Conservation (phyloP, 2,329 filamentous ascomycete genomes). For the Epichloe amarillans region DNA sequence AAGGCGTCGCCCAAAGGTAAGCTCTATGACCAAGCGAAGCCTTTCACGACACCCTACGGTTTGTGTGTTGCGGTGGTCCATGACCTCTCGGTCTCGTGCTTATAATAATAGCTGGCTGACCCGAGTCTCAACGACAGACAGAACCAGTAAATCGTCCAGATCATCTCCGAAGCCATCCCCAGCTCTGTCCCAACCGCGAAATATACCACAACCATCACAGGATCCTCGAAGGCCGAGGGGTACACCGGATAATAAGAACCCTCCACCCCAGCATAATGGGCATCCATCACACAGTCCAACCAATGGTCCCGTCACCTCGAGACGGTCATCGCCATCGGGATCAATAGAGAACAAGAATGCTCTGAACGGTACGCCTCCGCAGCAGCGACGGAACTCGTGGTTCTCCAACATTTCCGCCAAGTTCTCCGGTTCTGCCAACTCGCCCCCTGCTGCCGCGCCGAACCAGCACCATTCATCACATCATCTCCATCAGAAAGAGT, state of each 20-base stretch:
- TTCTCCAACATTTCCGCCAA: conserved; percentile 88
- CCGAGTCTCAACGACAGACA: conserved; percentile 13
- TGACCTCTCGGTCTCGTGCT: background rate
- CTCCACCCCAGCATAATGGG: conserved; percentile 9
- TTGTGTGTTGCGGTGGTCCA: background rate
- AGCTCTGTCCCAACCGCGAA: conserved; percentile 18
- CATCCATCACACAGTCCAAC: conserved; percentile 10
- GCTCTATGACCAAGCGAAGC: background rate
- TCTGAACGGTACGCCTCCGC: conserved; percentile 22
- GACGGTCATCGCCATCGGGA: conserved; percentile 19
- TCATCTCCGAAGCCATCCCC: conserved; percentile 13
- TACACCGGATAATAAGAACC: conserved; percentile 12
- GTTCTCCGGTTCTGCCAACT: conserved; percentile 52
- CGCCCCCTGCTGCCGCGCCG: conserved; percentile 17
- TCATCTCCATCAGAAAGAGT: conserved; percentile 8
- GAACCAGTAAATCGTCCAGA: conserved; percentile 17
- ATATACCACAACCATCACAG: conserved; percentile 17
- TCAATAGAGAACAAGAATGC: conserved; percentile 22
- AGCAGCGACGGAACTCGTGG: conserved; percentile 65
- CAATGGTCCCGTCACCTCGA: conserved; percentile 13
- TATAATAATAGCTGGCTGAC: background rate
- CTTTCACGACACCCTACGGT: background rate
- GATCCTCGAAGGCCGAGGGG: conserved; percentile 15
- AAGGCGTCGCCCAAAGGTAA: conserved; percentile 72
- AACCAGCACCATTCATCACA: conserved; percentile 6